Evolutionary conservation across 257 asterid genomes (phyloP), one percentile per base, ranked within the genome.

Genomic region (Phtheirospermum japonicum): DNA sequence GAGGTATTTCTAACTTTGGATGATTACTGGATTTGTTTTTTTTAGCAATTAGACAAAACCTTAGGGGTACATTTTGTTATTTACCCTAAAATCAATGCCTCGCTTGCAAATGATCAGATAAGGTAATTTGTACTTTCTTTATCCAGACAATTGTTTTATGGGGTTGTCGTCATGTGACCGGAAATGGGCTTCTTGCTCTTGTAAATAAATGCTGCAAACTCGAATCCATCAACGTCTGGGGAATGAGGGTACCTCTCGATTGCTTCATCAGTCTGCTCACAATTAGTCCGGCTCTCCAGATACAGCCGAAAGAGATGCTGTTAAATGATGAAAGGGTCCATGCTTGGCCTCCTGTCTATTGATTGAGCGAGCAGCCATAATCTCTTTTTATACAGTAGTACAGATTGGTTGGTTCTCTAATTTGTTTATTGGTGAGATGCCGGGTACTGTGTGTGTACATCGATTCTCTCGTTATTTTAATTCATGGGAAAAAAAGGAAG

Each of bases 121-220:
- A 0, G 14, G n/a, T 4, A 11, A 5, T 42, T 1, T 2, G 9
- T 2, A 36, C 42, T 57, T 39, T 67, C 23, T 43, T 59, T 32
- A 37, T 74, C 52, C 90, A 92, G 98, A 80, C 74, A n/a, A 75
- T 86, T 34, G 85, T 81, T 32, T 69, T 92, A 63, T 92, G 98
- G 97, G 97, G 96, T 42, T 92, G 98, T 73, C 85, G 94, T 4
- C 96, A 82, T 73, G 95, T 92, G 17, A 84, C 93, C 4, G 95
- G 80, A 74, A 70, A 80, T 7, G 97, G 98, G 63, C 97, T 92
- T 19, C 65, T 86, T 5, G 85, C 73, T 23, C 83, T 89, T 14
- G 98, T 92, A 18, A 82, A 79, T 54, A 83, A 86, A 77, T 92
- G 98, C 56, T 73, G 76, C n/a, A 80, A 82, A 68, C 85, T 89